Evolutionary conservation across 2,329 filamentous ascomycete genomes (phyloP).

Genomic region (Tympanopsis confertula): DNA sequence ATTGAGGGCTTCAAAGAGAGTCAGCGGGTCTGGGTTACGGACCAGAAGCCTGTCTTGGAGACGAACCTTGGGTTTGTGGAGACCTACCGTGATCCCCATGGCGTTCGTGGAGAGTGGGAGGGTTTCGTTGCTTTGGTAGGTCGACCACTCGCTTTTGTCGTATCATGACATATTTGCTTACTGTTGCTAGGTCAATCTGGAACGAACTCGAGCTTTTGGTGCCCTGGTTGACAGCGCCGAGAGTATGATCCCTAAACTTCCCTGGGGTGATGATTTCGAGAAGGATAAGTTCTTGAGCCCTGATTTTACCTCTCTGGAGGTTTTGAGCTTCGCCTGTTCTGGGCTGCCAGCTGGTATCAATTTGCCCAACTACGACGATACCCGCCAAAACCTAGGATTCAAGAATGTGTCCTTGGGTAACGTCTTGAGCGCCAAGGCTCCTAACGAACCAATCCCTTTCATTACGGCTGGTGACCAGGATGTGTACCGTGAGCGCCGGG

Average conservation of each 20-base stretch:
- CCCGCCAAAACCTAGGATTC: slow-evolving; percentile 74
- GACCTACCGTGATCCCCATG: slow-evolving; percentile 73
- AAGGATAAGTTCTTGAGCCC: slow-evolving; percentile 93
- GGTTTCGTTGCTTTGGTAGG: slow-evolving; percentile 53
- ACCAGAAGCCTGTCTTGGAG: slow-evolving; percentile 71
- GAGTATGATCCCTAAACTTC: slow-evolving; percentile 74
- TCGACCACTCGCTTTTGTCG: slow-evolving; percentile 4
- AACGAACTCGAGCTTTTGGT: slow-evolving; percentile 78
- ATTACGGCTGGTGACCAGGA: slow-evolving; percentile 68
- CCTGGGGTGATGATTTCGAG: slow-evolving; percentile 81
- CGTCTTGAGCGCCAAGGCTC: slow-evolving; percentile 79
- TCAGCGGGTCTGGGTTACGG: slow-evolving; percentile 71
- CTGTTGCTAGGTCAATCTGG: slow-evolving; percentile 62
- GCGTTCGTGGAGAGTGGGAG: slow-evolving; percentile 74
- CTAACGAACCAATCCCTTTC: slow-evolving; percentile 86
- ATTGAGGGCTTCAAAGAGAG: slow-evolving; percentile 70
- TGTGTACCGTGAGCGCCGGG: slow-evolving; percentile 71
- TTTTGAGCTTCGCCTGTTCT: slow-evolving; percentile 66
- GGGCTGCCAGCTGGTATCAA: slow-evolving; percentile 61
- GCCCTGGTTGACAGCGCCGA: slow-evolving; percentile 74
- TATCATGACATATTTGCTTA: slow-evolving; percentile 8
- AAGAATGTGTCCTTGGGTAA: slow-evolving; percentile 93
- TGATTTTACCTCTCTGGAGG: slow-evolving; percentile 90
- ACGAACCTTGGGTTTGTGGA: slow-evolving; percentile 77
- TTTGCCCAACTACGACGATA: slow-evolving; percentile 64